Base-by-base conservation (phyloP, 805 yeast genomes). In the Isabelozyma heimii region DNA sequence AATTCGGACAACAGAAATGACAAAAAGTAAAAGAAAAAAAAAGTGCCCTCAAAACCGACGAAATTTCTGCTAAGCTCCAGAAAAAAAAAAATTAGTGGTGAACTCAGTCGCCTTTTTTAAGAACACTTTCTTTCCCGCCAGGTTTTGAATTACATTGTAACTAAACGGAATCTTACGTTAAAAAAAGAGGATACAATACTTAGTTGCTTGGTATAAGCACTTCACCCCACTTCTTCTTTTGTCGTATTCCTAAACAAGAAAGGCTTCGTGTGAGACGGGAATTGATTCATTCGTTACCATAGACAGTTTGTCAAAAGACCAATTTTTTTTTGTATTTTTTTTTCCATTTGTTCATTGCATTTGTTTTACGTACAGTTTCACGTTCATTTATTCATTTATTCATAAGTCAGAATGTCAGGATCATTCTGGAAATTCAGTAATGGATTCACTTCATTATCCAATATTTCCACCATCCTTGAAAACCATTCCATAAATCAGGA, bases 361-460 rank as follows among this genome's bases (percentile, higher is more conserved):
- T 42, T 39, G 35, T 14, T 42, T 39, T 26, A 37, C 27, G 40
- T 30, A 5, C 24, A 20, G 24, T 20, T 20, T 20, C 24, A 20
- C 24, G 24, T 20, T 20, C 24, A 20, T 30, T 30, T 3, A 30
- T 30, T 30, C 35, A 30, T 30, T 30, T 30, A 30, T 30, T 30
- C 35, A 30, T 38, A 9, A 15, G 10, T 33, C n/a, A 46, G 49
- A 50, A 73, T 74, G 79, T 72, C 77, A n/a, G 75, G 77, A 15
- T 70, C 76, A 15, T 74, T 73, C 55, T 74, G 79, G 79, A 73
- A 73, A 57, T 72, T 73, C 56, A 70, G 74, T 51, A 73, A 72
- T 57, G 78, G 79, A 45, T 73, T 72, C 56, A 68, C 76, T 26
- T 70, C 77, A 43, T 57, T 72, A 37, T 70, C 76, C 28, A 73